Base-by-base conservation (phyloP, 768 basidiomycete species). In the Paxillus ammoniavirescens region DNA sequence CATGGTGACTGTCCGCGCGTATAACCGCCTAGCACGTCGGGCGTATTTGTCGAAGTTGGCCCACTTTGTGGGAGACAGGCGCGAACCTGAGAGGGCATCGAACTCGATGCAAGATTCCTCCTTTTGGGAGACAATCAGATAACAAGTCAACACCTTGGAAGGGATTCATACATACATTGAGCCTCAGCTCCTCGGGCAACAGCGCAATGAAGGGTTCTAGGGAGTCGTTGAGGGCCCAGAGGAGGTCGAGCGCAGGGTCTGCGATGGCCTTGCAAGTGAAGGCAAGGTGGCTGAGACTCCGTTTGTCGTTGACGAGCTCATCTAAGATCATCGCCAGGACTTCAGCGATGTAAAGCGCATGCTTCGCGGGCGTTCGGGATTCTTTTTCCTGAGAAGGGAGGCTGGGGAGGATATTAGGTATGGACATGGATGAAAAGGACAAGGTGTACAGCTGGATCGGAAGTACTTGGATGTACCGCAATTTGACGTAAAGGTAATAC, bases 1-100 rank as follows among this genome's bases (percentile, higher is more conserved):
- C 64, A 56, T 66, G 33, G 65, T 65, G 1, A 65, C 64, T 4
- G 65, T 66, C 47, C 58, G 66, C n/a, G 40, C 62, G 46, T 65
- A 65, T 40, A 66, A 42, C 52, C 51, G 56, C 9, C 65, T 54
- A 35, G 59, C 54, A 1, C 64, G 62, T 23, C 28, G 53, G 26
- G 64, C 62, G 14, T 65, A 66, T 31, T 53, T 64, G 47, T 65
- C 63, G 31, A 65, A 65, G 1, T 52, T 21, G 4, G 45, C 58
- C 63, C 63, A 65, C 14, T 53, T 58, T 21, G 61, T 50, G 1
- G 30, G 30, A 35, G 56, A 37, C 7, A 66, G 31, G 41, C 48
- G 55, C 10, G 38, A 52, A 37, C 56, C 38, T 4, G 12, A 12
- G 1, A 35, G 17, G 6, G 23, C 45, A 35, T 61, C 56, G 31